These are phyloP conservation scores for Phytopythium cucurbitacearum DNA, from an alignment of 352 stramenopile species.

Conservation along the genomic window DNA sequence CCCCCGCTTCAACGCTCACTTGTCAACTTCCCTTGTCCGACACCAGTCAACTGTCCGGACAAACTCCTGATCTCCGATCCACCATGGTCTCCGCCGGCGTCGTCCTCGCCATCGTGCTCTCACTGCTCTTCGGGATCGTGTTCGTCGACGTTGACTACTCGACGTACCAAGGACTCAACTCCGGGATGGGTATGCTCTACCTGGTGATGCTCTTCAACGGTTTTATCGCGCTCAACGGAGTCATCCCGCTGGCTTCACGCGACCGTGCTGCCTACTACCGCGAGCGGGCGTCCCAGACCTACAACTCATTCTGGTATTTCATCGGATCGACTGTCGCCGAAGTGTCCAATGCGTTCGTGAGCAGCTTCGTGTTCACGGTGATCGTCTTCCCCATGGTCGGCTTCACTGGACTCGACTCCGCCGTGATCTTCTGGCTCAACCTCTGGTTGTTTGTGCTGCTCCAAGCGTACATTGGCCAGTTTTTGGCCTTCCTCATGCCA, in stretches of 20 bases:
- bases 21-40: not conserved
- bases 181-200: constrained; percentile 78
- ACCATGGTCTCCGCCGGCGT: constrained; percentile 23
- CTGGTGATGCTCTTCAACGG: constrained; percentile 79
- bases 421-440: constrained; percentile 59
- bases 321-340: constrained; percentile 51
- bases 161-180: constrained; percentile 46
- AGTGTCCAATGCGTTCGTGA: constrained; percentile 34
- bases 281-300: constrained; percentile 79
- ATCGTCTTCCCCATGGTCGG: constrained; percentile 72
- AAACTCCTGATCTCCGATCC: not conserved
- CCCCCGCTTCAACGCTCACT: not conserved
- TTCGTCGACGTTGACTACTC: constrained; percentile 38
- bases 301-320: constrained; percentile 57
- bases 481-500: constrained; percentile 43
- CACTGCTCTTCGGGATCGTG: constrained; percentile 35
- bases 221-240: constrained; percentile 77
- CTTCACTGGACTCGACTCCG: constrained; percentile 17
- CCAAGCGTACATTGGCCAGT: constrained; percentile 58
- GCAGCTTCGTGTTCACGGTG: constrained; percentile 29
- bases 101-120: constrained; percentile 27
- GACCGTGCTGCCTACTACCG: constrained; percentile 80
- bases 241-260: constrained; percentile 60
- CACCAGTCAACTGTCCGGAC: not conserved
- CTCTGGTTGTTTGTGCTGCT: constrained; percentile 48